Evolutionary conservation across 2,329 filamentous ascomycete genomes (phyloP).

Genomic region (Aureobasidium sp.): DNA sequence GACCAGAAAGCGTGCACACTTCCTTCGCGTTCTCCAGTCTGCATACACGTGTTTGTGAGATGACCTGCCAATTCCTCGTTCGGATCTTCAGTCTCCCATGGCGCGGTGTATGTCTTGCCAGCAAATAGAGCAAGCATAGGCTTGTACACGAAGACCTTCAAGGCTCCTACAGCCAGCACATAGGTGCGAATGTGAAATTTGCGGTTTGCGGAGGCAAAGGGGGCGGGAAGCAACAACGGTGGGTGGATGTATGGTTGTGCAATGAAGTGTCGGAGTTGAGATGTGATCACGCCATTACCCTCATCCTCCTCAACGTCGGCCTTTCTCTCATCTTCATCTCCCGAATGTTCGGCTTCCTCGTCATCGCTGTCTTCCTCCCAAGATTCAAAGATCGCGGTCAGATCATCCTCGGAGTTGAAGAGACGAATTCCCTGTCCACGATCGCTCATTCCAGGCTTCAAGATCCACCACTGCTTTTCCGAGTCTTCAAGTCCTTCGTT

Average conservation of each 20-base stretch:
- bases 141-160: slow-evolving; percentile 79
- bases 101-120: slow-evolving; percentile 61
- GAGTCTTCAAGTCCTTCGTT: slow-evolving; percentile 48
- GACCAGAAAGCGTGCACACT: slow-evolving; percentile 71
- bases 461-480: slow-evolving; percentile 67
- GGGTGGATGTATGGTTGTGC: slow-evolving; percentile 92
- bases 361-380: slow-evolving; percentile 53
- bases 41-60: slow-evolving; percentile 92
- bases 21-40: slow-evolving; percentile 52
- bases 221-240: slow-evolving; percentile 58
- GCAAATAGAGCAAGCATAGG: slow-evolving; percentile 94
- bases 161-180: slow-evolving; percentile 69
- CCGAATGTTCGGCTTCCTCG: slow-evolving; percentile 30
- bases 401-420: slow-evolving; percentile 75
- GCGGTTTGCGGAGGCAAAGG: slow-evolving; percentile 49
- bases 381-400: slow-evolving; percentile 81
- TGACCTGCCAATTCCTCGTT: slow-evolving; percentile 62
- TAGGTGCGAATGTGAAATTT: slow-evolving; percentile 97
- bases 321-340: slow-evolving; percentile 23
- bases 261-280: slow-evolving; percentile 90
- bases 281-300: slow-evolving; percentile 62
- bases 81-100: slow-evolving; percentile 39
- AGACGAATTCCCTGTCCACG: slow-evolving; percentile 86
- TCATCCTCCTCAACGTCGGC: slow-evolving; percentile 33
- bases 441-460: slow-evolving; percentile 97